Conservation (phyloP, 2,329 filamentous ascomycete species). For the Neoascochyta sp. region DNA sequence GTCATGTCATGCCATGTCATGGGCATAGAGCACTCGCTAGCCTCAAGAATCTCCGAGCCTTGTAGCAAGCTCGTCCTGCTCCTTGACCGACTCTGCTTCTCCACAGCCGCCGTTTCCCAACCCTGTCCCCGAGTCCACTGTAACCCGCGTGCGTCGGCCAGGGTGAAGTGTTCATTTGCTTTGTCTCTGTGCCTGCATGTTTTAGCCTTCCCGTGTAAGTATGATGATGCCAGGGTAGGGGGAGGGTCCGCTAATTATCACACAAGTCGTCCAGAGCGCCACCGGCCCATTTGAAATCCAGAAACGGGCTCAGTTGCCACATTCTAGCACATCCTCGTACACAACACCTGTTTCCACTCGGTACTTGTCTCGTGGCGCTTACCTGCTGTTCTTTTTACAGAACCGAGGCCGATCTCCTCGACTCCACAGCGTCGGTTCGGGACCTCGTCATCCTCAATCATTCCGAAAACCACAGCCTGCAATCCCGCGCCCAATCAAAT, state of each 20-base stretch:
- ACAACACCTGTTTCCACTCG: slow-evolving; percentile 16
- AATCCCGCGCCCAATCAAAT: slow-evolving; percentile 28
- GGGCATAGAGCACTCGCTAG: too few species aligned
- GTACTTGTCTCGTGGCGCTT: slow-evolving; percentile 14
- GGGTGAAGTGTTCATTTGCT: too few species aligned
- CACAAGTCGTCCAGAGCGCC: slow-evolving; percentile 27
- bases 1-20: too few species aligned
- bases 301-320: slow-evolving; percentile 38
- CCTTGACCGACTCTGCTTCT: too few species aligned
- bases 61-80: too few species aligned
- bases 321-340: slow-evolving; percentile 24
- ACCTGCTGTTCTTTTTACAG: slow-evolving; percentile 5
- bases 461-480: slow-evolving; percentile 29
- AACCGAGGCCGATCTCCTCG: slow-evolving; percentile 31
- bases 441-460: slow-evolving; percentile 27
- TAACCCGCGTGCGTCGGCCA: too few species aligned
- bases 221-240: slow-evolving; percentile 6
- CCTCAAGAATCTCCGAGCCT: too few species aligned
- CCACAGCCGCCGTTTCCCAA: too few species aligned
- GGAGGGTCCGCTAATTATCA: slow-evolving; percentile 31
- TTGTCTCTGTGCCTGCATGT: slow-evolving; percentile 4
- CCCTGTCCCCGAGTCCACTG: too few species aligned
- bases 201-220: slow-evolving; percentile 4
- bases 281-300: slow-evolving; percentile 34
- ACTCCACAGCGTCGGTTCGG: slow-evolving; percentile 35